Percentiles rank a stretch among this genome's conserved stretches.
These are phyloP conservation scores for Chaetomiaceae sp. DNA, from an alignment of 2,329 filamentous ascomycete species.

Conservation along the genomic window DNA sequence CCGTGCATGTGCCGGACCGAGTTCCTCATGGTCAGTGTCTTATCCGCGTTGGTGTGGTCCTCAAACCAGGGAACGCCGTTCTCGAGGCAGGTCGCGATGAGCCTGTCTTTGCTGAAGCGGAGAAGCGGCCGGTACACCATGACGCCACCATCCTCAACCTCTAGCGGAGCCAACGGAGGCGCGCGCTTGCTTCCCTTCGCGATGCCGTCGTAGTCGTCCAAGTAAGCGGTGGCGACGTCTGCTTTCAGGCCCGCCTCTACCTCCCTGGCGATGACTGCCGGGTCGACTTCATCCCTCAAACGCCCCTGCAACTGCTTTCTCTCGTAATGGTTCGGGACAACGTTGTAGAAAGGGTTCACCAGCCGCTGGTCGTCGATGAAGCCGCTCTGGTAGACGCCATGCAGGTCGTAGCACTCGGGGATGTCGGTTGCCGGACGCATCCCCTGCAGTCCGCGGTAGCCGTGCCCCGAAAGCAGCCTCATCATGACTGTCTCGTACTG, in stretches of 20 bases:
- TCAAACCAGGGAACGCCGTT: slow-evolving; percentile 71
- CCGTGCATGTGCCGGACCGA: slow-evolving; percentile 66
- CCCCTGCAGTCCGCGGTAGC: slow-evolving; percentile 65
- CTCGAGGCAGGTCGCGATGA: slow-evolving; percentile 71
- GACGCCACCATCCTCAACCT: slow-evolving; percentile 62
- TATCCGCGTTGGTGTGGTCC: slow-evolving; percentile 77
- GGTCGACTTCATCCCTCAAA: slow-evolving; percentile 29
- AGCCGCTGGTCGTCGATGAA: slow-evolving; percentile 44
- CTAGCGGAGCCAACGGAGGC: slow-evolving; percentile 27
- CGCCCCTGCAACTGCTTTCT: slow-evolving; percentile 25
- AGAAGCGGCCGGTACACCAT: slow-evolving; percentile 66
- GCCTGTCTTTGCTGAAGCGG: slow-evolving; percentile 63
- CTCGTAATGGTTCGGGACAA: slow-evolving; percentile 28
- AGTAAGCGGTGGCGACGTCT: slow-evolving; percentile 20
- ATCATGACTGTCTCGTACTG: slow-evolving; percentile 86
- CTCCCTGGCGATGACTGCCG: slow-evolving; percentile 20
- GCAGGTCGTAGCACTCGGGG: slow-evolving; percentile 77
- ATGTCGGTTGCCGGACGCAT: slow-evolving; percentile 64
- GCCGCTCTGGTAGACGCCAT: slow-evolving; percentile 66
- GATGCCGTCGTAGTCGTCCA: slow-evolving; percentile 26
- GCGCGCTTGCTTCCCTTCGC: slow-evolving; percentile 12
- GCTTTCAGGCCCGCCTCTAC: slow-evolving; percentile 12
- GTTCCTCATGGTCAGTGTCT: slow-evolving; percentile 74
- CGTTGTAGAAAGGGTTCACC: slow-evolving; percentile 36
- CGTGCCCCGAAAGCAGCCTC: slow-evolving; percentile 65